These are phyloP conservation scores for Arthroderma uncinatum DNA, from an alignment of 2,329 filamentous ascomycete species.

Conservation along the genomic window DNA sequence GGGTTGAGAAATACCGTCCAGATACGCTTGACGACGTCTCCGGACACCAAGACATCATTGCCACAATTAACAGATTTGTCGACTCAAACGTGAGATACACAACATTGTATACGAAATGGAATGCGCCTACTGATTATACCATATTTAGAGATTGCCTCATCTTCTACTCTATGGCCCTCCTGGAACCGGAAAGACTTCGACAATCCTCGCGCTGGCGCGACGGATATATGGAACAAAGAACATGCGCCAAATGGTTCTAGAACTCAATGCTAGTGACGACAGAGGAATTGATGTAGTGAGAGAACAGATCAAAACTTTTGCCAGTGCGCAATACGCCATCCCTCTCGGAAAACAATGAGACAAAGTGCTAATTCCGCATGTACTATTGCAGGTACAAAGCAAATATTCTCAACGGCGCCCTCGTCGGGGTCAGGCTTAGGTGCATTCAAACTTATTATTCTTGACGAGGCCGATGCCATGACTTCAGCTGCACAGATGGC, in stretches of 20 bases:
- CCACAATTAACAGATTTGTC: conserved; percentile 95
- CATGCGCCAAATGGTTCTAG: conserved; percentile 95
- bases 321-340: conserved; percentile 42
- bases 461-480: conserved; percentile 99
- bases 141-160: conserved; percentile 63
- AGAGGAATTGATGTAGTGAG: conserved; percentile 94
- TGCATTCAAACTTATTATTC: conserved; percentile 86
- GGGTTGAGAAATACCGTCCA: conserved; percentile 96
- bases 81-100: conserved; percentile 59
- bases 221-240: conserved; percentile 87
- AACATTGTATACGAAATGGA: not conserved
- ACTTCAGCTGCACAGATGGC: conserved; percentile 99
- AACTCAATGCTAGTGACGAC: conserved; percentile 95
- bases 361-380: not conserved
- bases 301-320: conserved; percentile 99
- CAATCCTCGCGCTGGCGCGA: conserved; percentile 81
- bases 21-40: conserved; percentile 83
- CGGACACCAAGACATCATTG: conserved; percentile 91
- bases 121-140: not conserved
- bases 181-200: conserved; percentile 95
- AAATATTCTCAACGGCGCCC: conserved; percentile 69
- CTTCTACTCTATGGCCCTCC: conserved; percentile 93
- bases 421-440: conserved; percentile 45
- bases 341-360: not conserved
- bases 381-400: conserved; percentile 54